A percentile compares a stretch with the other conserved stretches of the same genome.
Conservation (phyloP, 2,329 filamentous ascomycete species). For the Pseudohalonectria lignicola region DNA sequence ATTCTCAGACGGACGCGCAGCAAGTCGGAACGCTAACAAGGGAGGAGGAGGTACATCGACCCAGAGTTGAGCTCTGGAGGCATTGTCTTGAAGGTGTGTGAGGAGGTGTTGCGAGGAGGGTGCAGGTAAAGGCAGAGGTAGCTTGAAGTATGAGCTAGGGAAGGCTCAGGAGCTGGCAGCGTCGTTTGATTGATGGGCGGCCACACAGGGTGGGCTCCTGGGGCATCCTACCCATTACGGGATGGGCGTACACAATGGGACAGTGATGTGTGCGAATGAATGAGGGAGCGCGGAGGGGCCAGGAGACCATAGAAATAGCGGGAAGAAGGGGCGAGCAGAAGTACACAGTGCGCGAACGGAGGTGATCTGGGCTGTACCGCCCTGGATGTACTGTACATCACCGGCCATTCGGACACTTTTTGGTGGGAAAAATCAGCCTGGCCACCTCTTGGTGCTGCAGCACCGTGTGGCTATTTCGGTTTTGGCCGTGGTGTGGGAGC, state of each 20-base stretch:
- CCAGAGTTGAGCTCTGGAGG: background rate
- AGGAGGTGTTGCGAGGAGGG: background rate
- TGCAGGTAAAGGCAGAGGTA: conserved; percentile 26
- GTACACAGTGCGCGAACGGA: background rate
- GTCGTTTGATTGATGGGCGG: background rate
- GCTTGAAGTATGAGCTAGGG: conserved; percentile 30
- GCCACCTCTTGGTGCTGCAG: conserved; percentile 1
- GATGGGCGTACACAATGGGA: background rate
- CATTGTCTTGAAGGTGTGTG: background rate
- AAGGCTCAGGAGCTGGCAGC: conserved; percentile 12
- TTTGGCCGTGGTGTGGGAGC: background rate
- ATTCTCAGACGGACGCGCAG: conserved; percentile 1
- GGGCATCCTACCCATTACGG: background rate
- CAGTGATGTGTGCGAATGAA: background rate
- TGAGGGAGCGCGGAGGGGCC: background rate
- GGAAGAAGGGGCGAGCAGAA: background rate
- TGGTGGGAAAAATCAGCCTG: background rate
- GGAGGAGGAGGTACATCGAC: conserved; percentile 4
- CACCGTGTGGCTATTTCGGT: background rate
- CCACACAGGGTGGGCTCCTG: background rate
- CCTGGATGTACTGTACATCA: conserved; percentile 2
- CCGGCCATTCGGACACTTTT: background rate
- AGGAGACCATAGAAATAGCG: background rate
- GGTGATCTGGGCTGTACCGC: background rate
- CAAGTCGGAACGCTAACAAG: conserved; percentile 6